These are phyloP conservation scores for Globisporangium yorkense DNA, from an alignment of 352 stramenopile species.

Conservation along the genomic window DNA sequence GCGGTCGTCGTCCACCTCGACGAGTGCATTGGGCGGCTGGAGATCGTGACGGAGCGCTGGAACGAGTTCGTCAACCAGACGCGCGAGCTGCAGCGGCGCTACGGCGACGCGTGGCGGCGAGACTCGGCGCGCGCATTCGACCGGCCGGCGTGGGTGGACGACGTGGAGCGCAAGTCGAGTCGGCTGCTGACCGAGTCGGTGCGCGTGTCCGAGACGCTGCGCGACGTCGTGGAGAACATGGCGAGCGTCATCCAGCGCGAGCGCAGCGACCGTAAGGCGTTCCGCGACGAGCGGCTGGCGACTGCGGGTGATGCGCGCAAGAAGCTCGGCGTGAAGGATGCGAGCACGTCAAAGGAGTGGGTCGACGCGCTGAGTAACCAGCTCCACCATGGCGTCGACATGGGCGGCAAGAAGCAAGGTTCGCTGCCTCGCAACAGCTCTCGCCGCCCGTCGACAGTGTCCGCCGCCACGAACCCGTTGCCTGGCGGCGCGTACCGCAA, in stretches of 20 bases:
- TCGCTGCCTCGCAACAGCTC: slow-evolving; percentile 4
- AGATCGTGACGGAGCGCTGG: slow-evolving; percentile 51
- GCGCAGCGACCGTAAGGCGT: slow-evolving; percentile 29
- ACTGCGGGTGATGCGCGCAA: neutral
- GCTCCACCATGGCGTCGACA: neutral
- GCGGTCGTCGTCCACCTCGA: slow-evolving; percentile 41
- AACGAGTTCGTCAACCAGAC: slow-evolving; percentile 46
- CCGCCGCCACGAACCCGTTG: slow-evolving; percentile 8
- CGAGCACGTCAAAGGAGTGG: slow-evolving; percentile 5
- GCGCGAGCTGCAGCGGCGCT: slow-evolving; percentile 43
- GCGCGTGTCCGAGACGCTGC: slow-evolving; percentile 49
- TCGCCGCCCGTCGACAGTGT: neutral
- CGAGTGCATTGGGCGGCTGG: slow-evolving; percentile 48
- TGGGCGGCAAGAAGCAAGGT: neutral
- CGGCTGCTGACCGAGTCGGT: slow-evolving; percentile 45
- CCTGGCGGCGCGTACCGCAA: slow-evolving; percentile 33
- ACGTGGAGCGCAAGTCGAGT: slow-evolving; percentile 50
- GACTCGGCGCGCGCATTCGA: slow-evolving; percentile 21
- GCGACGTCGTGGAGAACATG: slow-evolving; percentile 46
- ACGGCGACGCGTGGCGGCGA: slow-evolving; percentile 37
- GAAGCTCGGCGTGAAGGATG: slow-evolving; percentile 15
- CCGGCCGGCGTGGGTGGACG: slow-evolving; percentile 42
- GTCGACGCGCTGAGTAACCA: slow-evolving; percentile 4
- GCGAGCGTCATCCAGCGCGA: slow-evolving; percentile 34
- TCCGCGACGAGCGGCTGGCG: slow-evolving; percentile 21